Evolutionary conservation across 495 filamentous ascomycete species (phyloP), one percentile per base, ranked within the genome.

Genomic region (Aeminium ludgeri): DNA sequence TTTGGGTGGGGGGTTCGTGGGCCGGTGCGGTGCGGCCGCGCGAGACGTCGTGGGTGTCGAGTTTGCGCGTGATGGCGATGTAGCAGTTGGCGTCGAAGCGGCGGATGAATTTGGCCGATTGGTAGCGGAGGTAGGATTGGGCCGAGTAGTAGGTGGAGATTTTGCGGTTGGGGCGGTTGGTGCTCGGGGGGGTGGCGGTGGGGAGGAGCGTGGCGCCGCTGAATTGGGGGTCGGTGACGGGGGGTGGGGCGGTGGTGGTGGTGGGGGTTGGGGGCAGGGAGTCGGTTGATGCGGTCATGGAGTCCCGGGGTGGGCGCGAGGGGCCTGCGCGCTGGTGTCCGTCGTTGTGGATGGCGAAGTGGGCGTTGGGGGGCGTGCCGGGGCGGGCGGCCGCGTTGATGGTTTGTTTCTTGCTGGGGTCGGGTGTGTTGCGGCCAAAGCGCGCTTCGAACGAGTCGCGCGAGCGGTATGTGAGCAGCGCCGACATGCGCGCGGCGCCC

Each of bases 21-120:
- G 67, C 61, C 2, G 61, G 54, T 2, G 57, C 47, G 30, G 62
- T 58, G 15, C 85, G 75, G 48, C 76, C 68, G 17, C 85, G 71
- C 16, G 82, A 86, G 20, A 97, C 73, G 55, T 97, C 89, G 56
- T 97, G 89, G 2, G 89, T 97, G 54, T 97, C 89, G n/a, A 97
- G 75, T 60, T 97, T 97, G 44, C 89, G 82, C 5, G 89, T 96
- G 58, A 96, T 94, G 45, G 89, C 86, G 43, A 97, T 96, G 62
- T 97, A 97, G 64, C 89, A 96, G 56, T 97, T 97, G 48, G 83
- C 80, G 60, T 97, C 89, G 55, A 95, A 97, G 6, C 89, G 78
- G 54, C 83, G 85, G 46, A 95, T 87, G 55, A 97, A 97, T 59
- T 97, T 97, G 40, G 78, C 72, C 31, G 82, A 87, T 62, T 97